Evolutionary conservation across 306 rosid genomes (phyloP).

Genomic region (Lathyrus sativus): DNA sequence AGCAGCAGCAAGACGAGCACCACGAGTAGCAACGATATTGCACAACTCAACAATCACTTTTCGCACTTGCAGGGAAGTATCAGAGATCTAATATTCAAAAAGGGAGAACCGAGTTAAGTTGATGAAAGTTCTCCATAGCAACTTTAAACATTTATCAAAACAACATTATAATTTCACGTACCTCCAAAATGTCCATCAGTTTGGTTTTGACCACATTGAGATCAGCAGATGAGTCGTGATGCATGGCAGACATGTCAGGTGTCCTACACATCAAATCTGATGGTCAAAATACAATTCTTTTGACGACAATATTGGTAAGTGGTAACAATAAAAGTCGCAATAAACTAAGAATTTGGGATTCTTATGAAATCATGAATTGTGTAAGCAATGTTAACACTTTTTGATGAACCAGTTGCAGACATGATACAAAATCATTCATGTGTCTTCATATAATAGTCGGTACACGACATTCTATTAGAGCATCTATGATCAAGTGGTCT

Average conservation of each 20-base stretch:
- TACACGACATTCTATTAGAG: no score
- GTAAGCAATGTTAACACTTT: conserved; percentile 1
- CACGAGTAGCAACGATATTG: conserved; percentile 77
- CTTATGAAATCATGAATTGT: neutral
- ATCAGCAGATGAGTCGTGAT: conserved; percentile 79
- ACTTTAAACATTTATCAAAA: neutral
- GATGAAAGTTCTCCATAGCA: neutral
- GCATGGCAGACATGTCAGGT: conserved; percentile 89
- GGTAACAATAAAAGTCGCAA: conserved; percentile 8
- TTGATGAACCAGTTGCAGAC: neutral
- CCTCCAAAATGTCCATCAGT: conserved; percentile 72
- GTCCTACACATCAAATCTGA: conserved; percentile 58
- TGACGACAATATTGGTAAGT: neutral
- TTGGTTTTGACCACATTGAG: conserved; percentile 68
- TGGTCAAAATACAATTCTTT: conserved; percentile 10
- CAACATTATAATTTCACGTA: conserved; percentile 23
- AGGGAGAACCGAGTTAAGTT: neutral
- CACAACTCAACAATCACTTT: conserved; percentile 66
- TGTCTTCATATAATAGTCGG: neutral
- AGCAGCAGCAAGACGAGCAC: conserved; percentile 90
- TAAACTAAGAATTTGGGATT: neutral
- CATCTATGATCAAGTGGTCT: no score
- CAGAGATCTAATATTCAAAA: conserved; percentile 55
- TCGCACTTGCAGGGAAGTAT: conserved; percentile 62
- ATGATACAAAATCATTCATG: conserved; percentile 1